These are phyloP conservation scores for Backusella mclennaniae DNA, from an alignment of 192 early-diverging fungal genomes.

Conservation along the genomic window DNA sequence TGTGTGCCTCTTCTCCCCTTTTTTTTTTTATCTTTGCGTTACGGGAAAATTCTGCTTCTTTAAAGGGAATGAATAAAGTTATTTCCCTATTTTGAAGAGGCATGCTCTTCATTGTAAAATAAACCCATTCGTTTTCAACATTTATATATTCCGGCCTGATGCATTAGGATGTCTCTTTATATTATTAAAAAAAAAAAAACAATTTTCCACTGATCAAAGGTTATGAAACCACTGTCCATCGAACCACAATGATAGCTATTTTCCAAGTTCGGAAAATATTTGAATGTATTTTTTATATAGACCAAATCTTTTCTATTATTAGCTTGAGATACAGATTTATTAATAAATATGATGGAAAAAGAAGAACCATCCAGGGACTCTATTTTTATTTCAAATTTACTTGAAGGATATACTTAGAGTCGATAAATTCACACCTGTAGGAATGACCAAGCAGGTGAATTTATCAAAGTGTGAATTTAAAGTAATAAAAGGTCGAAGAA, in stretches of 20 bases:
- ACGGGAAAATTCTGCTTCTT: no score
- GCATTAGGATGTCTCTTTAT: neutral
- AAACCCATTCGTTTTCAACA: neutral
- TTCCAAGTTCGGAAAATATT: neutral
- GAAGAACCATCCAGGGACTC: neutral
- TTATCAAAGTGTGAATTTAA: no score
- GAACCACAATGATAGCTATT: neutral
- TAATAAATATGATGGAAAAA: neutral
- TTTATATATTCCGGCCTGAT: neutral
- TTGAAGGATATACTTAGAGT: no score
- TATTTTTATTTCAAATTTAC: no score
- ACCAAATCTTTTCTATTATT: neutral
- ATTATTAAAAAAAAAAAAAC: neutral
- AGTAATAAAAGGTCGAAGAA: no score
- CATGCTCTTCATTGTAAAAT: neutral
- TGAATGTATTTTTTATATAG: neutral
- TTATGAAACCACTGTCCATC: neutral
- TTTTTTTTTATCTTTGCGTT: neutral
- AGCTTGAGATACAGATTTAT: neutral
- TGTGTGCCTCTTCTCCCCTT: neutral
- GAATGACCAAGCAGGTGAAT: no score
- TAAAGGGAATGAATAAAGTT: no score
- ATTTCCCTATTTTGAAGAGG: no score
- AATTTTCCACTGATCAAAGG: neutral
- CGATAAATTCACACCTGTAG: no score